Conservation (phyloP, 2,329 filamentous ascomycete species). For the Fusarium xyrophilum region DNA sequence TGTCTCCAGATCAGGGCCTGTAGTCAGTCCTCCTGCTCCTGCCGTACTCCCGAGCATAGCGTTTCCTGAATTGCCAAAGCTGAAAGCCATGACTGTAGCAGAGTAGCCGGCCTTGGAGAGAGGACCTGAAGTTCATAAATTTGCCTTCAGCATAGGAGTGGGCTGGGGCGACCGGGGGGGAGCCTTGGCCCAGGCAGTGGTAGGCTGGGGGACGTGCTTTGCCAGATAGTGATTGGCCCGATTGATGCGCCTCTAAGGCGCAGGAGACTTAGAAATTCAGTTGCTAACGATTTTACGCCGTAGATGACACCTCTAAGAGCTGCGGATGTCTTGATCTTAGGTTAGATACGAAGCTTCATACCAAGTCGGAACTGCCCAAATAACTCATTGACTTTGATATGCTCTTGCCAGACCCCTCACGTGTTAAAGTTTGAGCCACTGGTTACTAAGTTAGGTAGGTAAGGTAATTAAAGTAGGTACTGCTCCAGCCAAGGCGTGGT, state of each 20-base stretch:
- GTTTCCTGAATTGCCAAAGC: slow-evolving; percentile 60
- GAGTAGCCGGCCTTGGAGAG: slow-evolving; percentile 45
- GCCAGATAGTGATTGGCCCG: slow-evolving; percentile 33
- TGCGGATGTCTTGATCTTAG: not conserved
- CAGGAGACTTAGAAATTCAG: slow-evolving; percentile 2
- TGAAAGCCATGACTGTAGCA: slow-evolving; percentile 67
- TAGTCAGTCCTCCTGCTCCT: slow-evolving; percentile 47
- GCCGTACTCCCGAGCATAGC: slow-evolving; percentile 51
- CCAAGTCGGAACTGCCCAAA: slow-evolving; percentile 1
- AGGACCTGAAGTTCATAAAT: slow-evolving; percentile 41
- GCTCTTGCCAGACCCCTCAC: slow-evolving; percentile 41
- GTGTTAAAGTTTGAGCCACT: slow-evolving; percentile 35
- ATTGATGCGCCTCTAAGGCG: slow-evolving; percentile 6
- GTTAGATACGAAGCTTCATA: not conserved
- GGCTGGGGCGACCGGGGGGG: slow-evolving; percentile 30
- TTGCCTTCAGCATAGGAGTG: slow-evolving; percentile 38
- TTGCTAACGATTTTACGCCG: not conserved
- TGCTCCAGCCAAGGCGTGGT: not conserved
- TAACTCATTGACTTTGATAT: not conserved
- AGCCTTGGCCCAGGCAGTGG: slow-evolving; percentile 31
- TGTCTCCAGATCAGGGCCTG: slow-evolving; percentile 74
- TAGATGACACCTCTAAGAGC: not conserved
- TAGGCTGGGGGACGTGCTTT: slow-evolving; percentile 38
- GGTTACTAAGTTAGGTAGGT: not conserved
- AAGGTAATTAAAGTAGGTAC: not conserved